Conservation (phyloP, 371 early-diverging fungal genomes). For the Neoconidiobolus thromboides region DNA sequence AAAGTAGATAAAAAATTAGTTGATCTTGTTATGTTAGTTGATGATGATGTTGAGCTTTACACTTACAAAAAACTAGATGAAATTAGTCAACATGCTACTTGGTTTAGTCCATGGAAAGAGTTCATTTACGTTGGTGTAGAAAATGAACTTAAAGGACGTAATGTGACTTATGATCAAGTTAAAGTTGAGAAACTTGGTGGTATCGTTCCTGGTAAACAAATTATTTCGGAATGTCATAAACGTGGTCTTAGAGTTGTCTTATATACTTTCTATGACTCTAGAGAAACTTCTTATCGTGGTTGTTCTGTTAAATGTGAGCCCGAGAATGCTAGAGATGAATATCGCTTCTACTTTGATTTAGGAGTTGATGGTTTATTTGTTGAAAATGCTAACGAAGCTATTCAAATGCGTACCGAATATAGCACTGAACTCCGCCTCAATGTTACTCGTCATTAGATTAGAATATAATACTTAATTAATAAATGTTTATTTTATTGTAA, state of each 20-base stretch:
- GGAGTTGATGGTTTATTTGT: constrained; percentile 21
- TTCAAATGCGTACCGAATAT: constrained; percentile 7
- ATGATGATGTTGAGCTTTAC: constrained; percentile 8
- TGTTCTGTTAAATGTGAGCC: neutral
- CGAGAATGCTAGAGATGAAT: constrained; percentile 10
- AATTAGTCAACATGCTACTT: constrained; percentile 11
- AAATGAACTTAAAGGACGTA: constrained; percentile 7
- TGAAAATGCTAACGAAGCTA: constrained; percentile 17
- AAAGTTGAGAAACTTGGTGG: constrained; percentile 16
- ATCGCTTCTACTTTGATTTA: constrained; percentile 13
- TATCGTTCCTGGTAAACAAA: constrained; percentile 10
- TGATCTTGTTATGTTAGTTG: constrained; percentile 7
- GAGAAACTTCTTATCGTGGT: neutral
- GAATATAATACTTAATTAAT: no score
- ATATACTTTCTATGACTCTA: constrained; percentile 22
- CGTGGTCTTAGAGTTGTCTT: constrained; percentile 13
- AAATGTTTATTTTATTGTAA: no score
- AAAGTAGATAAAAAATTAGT: constrained; percentile 11
- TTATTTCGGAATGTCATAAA: constrained; percentile 12
- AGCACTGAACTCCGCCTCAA: neutral
- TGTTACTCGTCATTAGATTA: neutral
- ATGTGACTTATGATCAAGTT: constrained; percentile 11
- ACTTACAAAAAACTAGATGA: constrained; percentile 17
- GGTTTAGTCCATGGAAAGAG: constrained; percentile 18
- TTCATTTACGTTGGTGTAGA: constrained; percentile 14